Evolutionary conservation across 371 early-diverging fungal genomes (phyloP), one percentile per base, ranked within the genome.

Genomic region (Lichtheimia corymbifera): DNA sequence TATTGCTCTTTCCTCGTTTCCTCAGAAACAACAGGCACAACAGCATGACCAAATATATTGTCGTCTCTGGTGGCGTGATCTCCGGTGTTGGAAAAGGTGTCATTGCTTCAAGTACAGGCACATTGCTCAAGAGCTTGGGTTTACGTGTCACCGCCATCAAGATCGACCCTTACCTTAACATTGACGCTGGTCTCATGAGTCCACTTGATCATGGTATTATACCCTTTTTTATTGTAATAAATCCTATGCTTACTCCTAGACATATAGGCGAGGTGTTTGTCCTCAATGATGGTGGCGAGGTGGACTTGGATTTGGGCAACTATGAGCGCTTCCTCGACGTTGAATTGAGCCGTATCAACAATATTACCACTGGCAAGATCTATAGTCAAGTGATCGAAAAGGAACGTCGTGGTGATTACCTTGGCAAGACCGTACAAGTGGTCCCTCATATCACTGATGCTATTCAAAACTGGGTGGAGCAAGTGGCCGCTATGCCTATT

Each of bases 51-150:
- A 97, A 97, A 79, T 99, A 97, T 87, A 94, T 99, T 67, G 70
- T 99, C 72, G 97, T 99, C 53, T 93, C 95, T 62, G 99, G 99
- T 62, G 99, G 99, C 77, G 98, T 97, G 63, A 96, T 98, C 72
- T 97, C 97, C 53, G 98, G 99, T 50, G 96, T 99, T 68, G 99
- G 99, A 65, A 99, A 99, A 84, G 99, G 99, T 50, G 95, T 97
- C 59, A 95, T 99, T 74, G 96, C 99, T 43, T 95, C 97, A 50
- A 95, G 95, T 45, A 94, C 98, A 15, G 99, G 99, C 58, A 84
- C 94, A 41, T 81, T 99, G 53, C 88, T 99, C 62, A 93, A 97
- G 80, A 91, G 96, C 17, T 81, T 90, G 60, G 99, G 99, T 18
- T 83, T 97, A 59, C 83, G 86, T 52, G 99, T 99, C 27, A 97